phyloP scores from a whole-genome alignment of 495 filamentous ascomycete species.

The Cudoniella acicularis region DNA sequence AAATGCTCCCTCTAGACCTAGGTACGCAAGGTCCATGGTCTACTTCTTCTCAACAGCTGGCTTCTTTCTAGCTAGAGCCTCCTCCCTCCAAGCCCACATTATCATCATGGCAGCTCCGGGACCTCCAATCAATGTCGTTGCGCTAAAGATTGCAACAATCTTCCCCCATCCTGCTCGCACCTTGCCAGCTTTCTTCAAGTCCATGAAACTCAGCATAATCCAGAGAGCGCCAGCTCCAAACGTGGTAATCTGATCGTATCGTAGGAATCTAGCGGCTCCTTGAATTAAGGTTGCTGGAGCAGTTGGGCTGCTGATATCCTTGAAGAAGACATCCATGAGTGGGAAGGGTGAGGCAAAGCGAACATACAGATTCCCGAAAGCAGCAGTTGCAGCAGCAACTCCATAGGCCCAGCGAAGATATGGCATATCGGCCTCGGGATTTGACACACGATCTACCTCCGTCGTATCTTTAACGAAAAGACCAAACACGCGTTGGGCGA shows the following conservation, averaged over 20 bases:
- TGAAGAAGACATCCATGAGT: slow-evolving; percentile 17
- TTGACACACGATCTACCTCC: not conserved
- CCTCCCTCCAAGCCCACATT: slow-evolving; percentile 36
- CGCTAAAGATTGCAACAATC: slow-evolving; percentile 15
- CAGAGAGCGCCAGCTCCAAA: slow-evolving; percentile 18
- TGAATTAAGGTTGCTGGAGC: slow-evolving; percentile 2
- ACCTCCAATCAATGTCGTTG: slow-evolving; percentile 19
- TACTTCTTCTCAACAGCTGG: slow-evolving; percentile 9
- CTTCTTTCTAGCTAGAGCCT: slow-evolving; percentile 13
- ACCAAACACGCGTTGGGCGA: slow-evolving; percentile 20
- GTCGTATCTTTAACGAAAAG: slow-evolving; percentile 10
- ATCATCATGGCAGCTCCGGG: slow-evolving; percentile 29
- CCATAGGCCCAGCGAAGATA: slow-evolving; percentile 22
- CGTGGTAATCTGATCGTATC: slow-evolving; percentile 19
- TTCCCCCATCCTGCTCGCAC: slow-evolving; percentile 9
- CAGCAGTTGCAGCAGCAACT: slow-evolving; percentile 9
- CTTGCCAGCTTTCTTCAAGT: slow-evolving; percentile 19
- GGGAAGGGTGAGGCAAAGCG: slow-evolving; percentile 6
- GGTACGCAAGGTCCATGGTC: too few relatives aligned
- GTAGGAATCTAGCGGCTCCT: slow-evolving; percentile 8
- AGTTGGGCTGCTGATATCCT: slow-evolving; percentile 7
- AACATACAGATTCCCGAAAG: slow-evolving; percentile 19
- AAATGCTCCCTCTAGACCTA: not conserved
- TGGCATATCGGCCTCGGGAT: slow-evolving; percentile 15
- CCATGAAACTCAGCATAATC: slow-evolving; percentile 14